Base-by-base conservation (phyloP, 257 asterid genomes). In the Scutellaria minor region DNA sequence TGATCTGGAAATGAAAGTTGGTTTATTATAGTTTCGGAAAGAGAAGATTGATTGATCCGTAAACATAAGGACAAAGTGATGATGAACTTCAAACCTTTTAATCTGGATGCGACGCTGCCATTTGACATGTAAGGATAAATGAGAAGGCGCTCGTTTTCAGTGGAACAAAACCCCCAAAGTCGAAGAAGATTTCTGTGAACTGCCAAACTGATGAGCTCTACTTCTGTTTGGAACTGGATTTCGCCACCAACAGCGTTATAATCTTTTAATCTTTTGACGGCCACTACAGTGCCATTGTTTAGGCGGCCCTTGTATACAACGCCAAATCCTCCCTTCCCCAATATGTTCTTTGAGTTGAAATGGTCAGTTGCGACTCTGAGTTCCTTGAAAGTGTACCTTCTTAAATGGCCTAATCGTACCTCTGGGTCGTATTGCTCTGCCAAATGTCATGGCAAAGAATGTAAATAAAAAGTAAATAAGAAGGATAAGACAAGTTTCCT, bases 151-250 rank as follows among this genome's bases (percentile, higher is more conserved):
- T 93, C 97, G 22, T 87, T 89, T 81, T 87, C 95, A 14, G 96
- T 89, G 27, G 93, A 87, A 69, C 98, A 93, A 74, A 89, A 93
- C 1, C 98, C 98, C 95, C 85, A 86, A 15, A 93, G 97, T 6
- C 87, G 89, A 46, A 93, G 94, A 76, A 93, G 98, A 80, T 93
- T 93, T 57, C 92, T 81, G 76, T 93, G 97, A 31, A 93, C 96
- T 13, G 98, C 98, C 75, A 93, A 79, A 77, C 97, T 93, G 79
- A 93, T 93, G 14, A 88, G 81, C 81, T 93, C 96, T 0, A 93
- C 96, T 82, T 95, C 99, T 7, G 97, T 95, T 76, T 95, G 98
- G 67, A 95, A 95, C 84, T 95, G 99, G 52, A 87, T 86, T 76
- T 95, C 98, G 42, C 98, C 97, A 4, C 98, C 97, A 45, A 80